These are phyloP conservation scores for Purpureocillium takamizusanense DNA, from an alignment of 2,329 filamentous ascomycete genomes.

Conservation along the genomic window DNA sequence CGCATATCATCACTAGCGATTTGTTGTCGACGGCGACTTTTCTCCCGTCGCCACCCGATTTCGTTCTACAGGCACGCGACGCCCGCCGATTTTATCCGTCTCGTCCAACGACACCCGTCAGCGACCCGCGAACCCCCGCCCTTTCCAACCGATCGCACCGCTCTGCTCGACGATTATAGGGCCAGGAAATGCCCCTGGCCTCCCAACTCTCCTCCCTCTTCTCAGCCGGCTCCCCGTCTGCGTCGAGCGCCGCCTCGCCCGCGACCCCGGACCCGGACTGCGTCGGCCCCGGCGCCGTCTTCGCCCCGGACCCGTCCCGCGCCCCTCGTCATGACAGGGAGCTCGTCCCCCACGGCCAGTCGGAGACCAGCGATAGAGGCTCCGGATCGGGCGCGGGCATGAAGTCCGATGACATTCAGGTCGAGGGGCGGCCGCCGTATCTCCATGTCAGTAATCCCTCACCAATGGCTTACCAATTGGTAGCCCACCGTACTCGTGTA, in stretches of 20 bases:
- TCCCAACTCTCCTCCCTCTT: conserved; percentile 4
- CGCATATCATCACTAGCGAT: too few species aligned
- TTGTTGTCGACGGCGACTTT: too few species aligned
- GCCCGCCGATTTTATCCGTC: too few species aligned
- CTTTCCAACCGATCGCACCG: too few species aligned
- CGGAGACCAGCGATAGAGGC: conserved; percentile 15
- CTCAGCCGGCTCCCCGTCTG: conserved; percentile 5
- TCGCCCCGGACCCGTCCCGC: conserved; percentile 4
- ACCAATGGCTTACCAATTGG: too few species aligned
- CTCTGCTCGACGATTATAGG: too few species aligned
- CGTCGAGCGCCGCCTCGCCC: conserved; percentile 6
- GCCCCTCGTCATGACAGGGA: conserved; percentile 24
- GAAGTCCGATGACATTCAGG: conserved; percentile 27
- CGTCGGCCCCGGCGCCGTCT: conserved; percentile 4
- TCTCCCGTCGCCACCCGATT: too few species aligned
- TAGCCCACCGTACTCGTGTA: background rate
- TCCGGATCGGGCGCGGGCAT: conserved; percentile 18
- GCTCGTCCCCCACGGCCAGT: conserved; percentile 15
- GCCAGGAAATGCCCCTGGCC: conserved; percentile 6
- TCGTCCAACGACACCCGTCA: too few species aligned
- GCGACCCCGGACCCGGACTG: conserved; percentile 5
- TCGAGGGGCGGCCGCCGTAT: conserved; percentile 34
- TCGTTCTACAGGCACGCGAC: background rate
- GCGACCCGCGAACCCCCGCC: too few species aligned
- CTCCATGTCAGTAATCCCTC: conserved; percentile 21